phyloP scores from a whole-genome alignment of 2,329 filamentous ascomycete genomes.

The Trematosphaeria pertusa region DNA sequence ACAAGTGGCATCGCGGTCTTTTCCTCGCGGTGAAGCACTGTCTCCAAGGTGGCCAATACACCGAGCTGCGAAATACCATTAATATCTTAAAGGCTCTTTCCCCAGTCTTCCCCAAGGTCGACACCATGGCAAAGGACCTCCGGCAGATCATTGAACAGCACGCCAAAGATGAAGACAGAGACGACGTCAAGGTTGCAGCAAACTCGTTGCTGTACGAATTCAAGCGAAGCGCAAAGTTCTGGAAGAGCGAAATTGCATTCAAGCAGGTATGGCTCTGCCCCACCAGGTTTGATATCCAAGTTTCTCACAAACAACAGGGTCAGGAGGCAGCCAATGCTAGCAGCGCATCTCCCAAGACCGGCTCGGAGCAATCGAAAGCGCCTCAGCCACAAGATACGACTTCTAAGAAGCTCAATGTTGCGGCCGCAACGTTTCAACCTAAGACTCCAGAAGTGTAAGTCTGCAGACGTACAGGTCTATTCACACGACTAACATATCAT shows the following conservation, averaged over 20 bases:
- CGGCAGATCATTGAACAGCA: constrained; percentile 70
- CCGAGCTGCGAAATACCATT: constrained; percentile 96
- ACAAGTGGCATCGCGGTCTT: constrained; percentile 88
- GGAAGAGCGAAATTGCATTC: constrained; percentile 79
- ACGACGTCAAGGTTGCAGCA: constrained; percentile 78
- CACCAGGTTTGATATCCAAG: constrained; percentile 2
- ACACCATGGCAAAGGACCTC: constrained; percentile 80
- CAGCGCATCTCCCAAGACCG: constrained; percentile 40
- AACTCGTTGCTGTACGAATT: constrained; percentile 75
- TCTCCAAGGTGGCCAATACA: constrained; percentile 85
- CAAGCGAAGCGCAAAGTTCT: constrained; percentile 69
- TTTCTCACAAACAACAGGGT: constrained; percentile 25
- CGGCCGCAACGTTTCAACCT: constrained; percentile 71
- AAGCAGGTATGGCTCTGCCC: constrained; percentile 61
- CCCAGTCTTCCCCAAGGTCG: constrained; percentile 84
- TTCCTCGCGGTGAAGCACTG: constrained; percentile 82
- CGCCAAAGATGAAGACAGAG: constrained; percentile 65
- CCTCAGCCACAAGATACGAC: constrained; percentile 51
- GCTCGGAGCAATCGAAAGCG: constrained; percentile 46
- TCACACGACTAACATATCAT: constrained; percentile 2
- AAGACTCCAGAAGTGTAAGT: constrained; percentile 37
- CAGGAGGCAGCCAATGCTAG: constrained; percentile 21
- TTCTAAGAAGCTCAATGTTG: constrained; percentile 57
- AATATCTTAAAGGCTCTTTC: constrained; percentile 83
- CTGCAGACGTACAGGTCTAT: background rate